These are phyloP conservation scores for Capsicum rhomboideum DNA, from an alignment of 257 asterid genomes.

Conservation along the genomic window DNA sequence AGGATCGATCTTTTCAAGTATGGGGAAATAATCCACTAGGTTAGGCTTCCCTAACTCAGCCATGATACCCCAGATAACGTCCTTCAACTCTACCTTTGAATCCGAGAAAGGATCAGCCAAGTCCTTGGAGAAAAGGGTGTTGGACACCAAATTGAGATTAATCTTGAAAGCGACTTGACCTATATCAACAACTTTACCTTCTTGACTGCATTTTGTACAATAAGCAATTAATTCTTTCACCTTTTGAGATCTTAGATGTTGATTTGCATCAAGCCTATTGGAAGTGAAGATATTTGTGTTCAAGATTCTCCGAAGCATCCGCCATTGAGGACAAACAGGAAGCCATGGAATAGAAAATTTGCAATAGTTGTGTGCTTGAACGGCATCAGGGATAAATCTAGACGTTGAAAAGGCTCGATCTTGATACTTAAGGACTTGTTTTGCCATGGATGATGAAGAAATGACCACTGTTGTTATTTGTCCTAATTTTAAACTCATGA, in stretches of 20 bases:
- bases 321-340: background rate
- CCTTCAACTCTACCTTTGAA: slow-evolving; percentile 1
- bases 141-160: slow-evolving; percentile 9
- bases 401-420: too few relatives aligned
- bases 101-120: slow-evolving; percentile 5
- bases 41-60: background rate
- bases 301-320: background rate
- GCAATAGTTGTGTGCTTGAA: too few relatives aligned
- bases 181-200: slow-evolving; percentile 5
- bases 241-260: slow-evolving; percentile 7
- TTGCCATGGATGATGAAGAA: too few relatives aligned
- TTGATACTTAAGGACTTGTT: too few relatives aligned
- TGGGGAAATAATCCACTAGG: background rate
- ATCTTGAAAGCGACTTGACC: slow-evolving; percentile 8
- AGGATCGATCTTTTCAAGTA: background rate
- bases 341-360: too few relatives aligned
- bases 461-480: too few relatives aligned
- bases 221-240: slow-evolving; percentile 3
- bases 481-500: too few relatives aligned
- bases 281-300: background rate
- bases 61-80: background rate
- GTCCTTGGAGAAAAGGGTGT: slow-evolving; percentile 18
- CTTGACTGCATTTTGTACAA: background rate
- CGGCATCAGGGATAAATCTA: too few relatives aligned
- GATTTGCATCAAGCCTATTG: slow-evolving; percentile 11